Base-by-base conservation (phyloP, 2,329 filamentous ascomycete species). In the Cryphonectria radicalis region DNA sequence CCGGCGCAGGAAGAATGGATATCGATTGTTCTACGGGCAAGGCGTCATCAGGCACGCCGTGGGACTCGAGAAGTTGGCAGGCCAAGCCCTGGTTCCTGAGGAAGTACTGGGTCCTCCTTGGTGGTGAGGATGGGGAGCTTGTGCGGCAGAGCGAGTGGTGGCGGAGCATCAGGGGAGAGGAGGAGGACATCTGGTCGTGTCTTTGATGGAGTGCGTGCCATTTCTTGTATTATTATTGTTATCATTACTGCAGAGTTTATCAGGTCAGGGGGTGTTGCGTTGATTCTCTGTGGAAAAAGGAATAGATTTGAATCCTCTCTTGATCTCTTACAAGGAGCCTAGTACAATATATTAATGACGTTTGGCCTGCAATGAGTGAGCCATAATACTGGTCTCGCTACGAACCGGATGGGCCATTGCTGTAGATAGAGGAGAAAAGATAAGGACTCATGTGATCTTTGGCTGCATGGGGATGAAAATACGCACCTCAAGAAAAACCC, bases 41-140 rank as follows among this genome's bases (percentile, higher is more conserved):
- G 1, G 42, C 68, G 32, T 73, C 73, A 0, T 72, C 72, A 4
- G 77, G 77, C n/a, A 74, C 75, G 8, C 76, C 77, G 2, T 78
- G 77, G 77, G 77, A 78, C 13, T 42, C 57, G 1, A 55, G 73
- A 22, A 73, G 70, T 35, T 74, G 73, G 73, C 69, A 74, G 64
- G 73, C 73, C 2, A 73, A 62, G 17, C 60, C 66, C 0, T 74
- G 73, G 73, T 74, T 74, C 28, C n/a, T 73, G 4, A 63, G 67
- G 57, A 74, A 74, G 11, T 74, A 73, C 19, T 74, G 73, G 73
- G 14, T 3, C 2, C 14, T 74, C 4, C 63, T 74, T 13, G 73
- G 73, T 2, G 73, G 73, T 13, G 73, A 74, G 40, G 73, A 74
- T 2, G 73, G 72, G 4, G 73, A 74, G 70, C 50, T 74, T 22